Percentiles rank a stretch among this genome's conserved stretches.
Conservation (phyloP, 495 filamentous ascomycete genomes). For the Aspergillus homomorphus region DNA sequence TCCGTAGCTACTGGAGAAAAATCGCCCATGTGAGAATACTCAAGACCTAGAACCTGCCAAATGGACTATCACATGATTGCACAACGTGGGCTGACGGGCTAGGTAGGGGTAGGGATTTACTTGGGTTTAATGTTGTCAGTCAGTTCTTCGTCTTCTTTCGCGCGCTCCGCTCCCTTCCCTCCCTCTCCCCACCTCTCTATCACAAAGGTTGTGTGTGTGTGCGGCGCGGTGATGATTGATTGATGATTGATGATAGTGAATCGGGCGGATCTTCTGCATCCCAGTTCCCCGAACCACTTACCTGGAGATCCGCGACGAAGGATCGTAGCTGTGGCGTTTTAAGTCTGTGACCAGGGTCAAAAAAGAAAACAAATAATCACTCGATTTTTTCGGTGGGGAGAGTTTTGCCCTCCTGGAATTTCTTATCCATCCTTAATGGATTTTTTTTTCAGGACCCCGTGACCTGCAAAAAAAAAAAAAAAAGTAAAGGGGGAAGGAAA, state of each 20-base stretch:
- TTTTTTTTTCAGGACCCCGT: slow-evolving; percentile 15
- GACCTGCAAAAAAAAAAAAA: slow-evolving; percentile 14
- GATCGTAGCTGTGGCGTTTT: slow-evolving; percentile 18
- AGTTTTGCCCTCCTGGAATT: too few species aligned
- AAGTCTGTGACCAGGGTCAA: too few species aligned
- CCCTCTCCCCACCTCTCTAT: too few species aligned
- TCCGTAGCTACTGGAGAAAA: slow-evolving; percentile 15
- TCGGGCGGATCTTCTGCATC: slow-evolving; percentile 16
- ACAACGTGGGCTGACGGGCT: slow-evolving; percentile 19
- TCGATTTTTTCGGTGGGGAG: too few species aligned
- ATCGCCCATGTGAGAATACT: neutral
- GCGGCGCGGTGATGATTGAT: neutral
- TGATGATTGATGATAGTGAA: slow-evolving; percentile 12
- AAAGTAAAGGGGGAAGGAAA: slow-evolving; percentile 2
- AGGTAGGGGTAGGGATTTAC: neutral
- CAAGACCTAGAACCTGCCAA: slow-evolving; percentile 15
- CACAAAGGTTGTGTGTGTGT: slow-evolving; percentile 9
- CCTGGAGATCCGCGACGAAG: slow-evolving; percentile 15
- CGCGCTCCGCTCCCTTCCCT: too few species aligned
- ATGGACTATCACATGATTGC: slow-evolving; percentile 24
- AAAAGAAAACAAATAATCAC: too few species aligned
- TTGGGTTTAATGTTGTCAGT: too few species aligned
- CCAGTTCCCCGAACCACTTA: slow-evolving; percentile 22
- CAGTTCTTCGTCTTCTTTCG: too few species aligned
- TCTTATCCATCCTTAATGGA: too few species aligned